Conservation (phyloP, 2,329 filamentous ascomycete genomes). For the Reticulascus tulasneorum region DNA sequence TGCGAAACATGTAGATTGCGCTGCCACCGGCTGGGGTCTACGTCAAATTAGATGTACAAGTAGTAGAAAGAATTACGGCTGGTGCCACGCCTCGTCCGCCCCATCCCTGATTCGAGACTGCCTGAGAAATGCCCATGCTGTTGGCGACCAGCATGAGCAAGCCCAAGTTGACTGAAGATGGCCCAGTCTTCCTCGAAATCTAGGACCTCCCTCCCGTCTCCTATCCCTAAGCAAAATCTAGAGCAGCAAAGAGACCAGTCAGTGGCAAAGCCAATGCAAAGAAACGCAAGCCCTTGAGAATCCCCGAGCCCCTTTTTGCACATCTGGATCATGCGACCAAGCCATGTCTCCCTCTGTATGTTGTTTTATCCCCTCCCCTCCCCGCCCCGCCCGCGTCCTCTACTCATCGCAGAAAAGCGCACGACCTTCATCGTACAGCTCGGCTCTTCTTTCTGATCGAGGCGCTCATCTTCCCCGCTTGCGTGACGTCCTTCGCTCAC, state of each 20-base stretch:
- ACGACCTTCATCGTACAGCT: no score
- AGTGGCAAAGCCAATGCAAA: constrained; percentile 7
- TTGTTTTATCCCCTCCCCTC: constrained; percentile 6
- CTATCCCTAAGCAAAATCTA: no score
- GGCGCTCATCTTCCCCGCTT: constrained; percentile 5
- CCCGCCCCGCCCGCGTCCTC: no score
- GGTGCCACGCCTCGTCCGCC: no score
- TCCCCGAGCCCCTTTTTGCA: constrained; percentile 10
- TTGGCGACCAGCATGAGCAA: constrained; percentile 13
- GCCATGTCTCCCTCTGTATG: constrained; percentile 10
- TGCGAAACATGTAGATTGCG: constrained; percentile 8
- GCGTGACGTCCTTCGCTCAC: constrained; percentile 1
- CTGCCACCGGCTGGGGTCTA: constrained; percentile 5
- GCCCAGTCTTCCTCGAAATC: no score
- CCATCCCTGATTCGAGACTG: no score
- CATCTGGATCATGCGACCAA: constrained; percentile 9
- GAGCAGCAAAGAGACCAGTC: constrained; percentile 3
- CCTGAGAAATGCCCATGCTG: no score
- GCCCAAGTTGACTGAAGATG: no score
- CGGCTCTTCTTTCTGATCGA: constrained; percentile 7
- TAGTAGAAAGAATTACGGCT: constrained; percentile 5
- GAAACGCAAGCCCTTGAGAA: constrained; percentile 8
- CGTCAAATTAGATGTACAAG: constrained; percentile 13
- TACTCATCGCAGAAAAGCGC: no score
- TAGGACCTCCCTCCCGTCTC: no score